A percentile compares a stretch with the other conserved stretches of the same genome.
Evolutionary conservation across 179 eudicot genomes (phyloP).

Genomic region (Spergularia azorica): DNA sequence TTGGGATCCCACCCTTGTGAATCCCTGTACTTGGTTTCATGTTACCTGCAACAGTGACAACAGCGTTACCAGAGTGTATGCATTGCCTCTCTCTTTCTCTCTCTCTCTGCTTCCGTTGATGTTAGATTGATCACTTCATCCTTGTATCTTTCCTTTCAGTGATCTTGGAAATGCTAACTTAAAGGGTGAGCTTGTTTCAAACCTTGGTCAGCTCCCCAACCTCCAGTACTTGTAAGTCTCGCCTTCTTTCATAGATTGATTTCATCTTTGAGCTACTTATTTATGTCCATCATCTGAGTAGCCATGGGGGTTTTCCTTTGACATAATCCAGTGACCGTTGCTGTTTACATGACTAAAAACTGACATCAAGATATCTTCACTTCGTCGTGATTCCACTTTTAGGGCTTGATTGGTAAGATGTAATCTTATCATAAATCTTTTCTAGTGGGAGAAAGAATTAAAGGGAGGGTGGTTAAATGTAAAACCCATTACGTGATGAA

Average conservation of each 20-base stretch:
- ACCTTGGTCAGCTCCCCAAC: slow-evolving; percentile 50
- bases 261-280: background rate
- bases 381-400: no score
- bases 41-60: slow-evolving; percentile 55
- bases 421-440: no score
- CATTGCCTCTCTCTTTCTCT: background rate
- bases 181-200: slow-evolving; percentile 51
- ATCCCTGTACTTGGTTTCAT: slow-evolving; percentile 61
- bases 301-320: background rate
- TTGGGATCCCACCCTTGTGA: slow-evolving; percentile 59
- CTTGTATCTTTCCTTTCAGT: slow-evolving; percentile 27
- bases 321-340: background rate
- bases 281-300: no score
- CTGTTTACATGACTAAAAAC: no score
- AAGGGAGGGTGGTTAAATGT: no score
- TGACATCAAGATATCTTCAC: no score
- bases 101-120: background rate
- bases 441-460: no score
- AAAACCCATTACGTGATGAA: no score
- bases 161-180: slow-evolving; percentile 56
- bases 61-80: slow-evolving; percentile 55
- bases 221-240: slow-evolving; percentile 54
- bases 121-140: no score
- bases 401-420: no score
- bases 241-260: background rate